Evolutionary conservation across 306 rosid genomes (phyloP).

Genomic region (Datisca glomerata): DNA sequence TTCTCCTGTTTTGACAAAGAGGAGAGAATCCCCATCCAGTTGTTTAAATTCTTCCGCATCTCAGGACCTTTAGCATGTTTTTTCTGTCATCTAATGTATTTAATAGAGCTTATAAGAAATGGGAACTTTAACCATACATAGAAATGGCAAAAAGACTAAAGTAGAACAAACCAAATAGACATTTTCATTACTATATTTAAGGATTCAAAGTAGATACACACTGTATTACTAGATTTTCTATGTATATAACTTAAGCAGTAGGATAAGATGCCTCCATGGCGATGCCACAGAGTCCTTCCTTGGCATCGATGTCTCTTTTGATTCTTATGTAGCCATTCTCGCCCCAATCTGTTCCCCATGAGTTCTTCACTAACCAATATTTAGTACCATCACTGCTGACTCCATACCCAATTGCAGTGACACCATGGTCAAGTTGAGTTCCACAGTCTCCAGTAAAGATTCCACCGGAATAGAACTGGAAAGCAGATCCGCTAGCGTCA

Average conservation of each 20-base stretch:
- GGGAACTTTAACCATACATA: no score
- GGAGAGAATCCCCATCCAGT: no score
- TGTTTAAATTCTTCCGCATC: no score
- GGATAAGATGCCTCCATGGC: conserved; percentile 67
- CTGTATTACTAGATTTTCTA: no score
- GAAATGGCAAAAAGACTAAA: no score
- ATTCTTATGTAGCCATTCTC: conserved; percentile 78
- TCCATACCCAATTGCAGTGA: conserved; percentile 75
- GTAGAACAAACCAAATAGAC: no score
- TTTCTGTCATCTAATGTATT: no score
- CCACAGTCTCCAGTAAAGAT: conserved; percentile 62
- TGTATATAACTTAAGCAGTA: neutral
- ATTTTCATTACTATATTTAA: no score
- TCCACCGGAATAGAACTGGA: conserved; percentile 31
- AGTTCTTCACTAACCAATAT: conserved; percentile 70
- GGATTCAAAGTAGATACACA: no score
- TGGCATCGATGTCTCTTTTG: conserved; percentile 24
- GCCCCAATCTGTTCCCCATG: conserved; percentile 88
- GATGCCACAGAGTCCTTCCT: conserved; percentile 50
- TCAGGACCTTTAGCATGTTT: no score
- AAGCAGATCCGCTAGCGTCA: neutral
- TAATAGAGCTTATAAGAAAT: no score
- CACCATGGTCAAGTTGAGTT: conserved; percentile 64
- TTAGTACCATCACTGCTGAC: conserved; percentile 54
- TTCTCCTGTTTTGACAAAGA: no score